These are phyloP conservation scores for Pittosporum tobira DNA, from an alignment of 129 eudicot genomes.

Conservation along the genomic window DNA sequence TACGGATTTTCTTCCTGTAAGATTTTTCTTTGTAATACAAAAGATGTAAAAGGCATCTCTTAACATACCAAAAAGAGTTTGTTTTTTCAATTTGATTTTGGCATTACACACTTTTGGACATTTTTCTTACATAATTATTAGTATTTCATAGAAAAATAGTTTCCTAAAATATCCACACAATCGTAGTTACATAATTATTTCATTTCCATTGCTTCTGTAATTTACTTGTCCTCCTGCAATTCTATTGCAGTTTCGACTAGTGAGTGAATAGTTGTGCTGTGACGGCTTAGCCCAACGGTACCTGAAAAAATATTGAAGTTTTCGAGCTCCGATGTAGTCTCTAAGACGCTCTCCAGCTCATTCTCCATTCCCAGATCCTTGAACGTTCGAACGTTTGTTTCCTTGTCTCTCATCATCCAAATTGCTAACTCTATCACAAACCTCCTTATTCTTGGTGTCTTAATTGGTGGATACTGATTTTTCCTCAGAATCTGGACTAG, in stretches of 20 bases:
- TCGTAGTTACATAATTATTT: slow-evolving; percentile 22
- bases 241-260: slow-evolving; percentile 61
- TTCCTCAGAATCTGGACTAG: slow-evolving; percentile 45
- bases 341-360: slow-evolving; percentile 60
- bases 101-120: not conserved
- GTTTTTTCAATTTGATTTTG: too few species aligned
- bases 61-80: too few species aligned
- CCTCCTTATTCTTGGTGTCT: slow-evolving; percentile 73
- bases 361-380: slow-evolving; percentile 38
- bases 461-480: slow-evolving; percentile 55
- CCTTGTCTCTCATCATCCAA: slow-evolving; percentile 78
- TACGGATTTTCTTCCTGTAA: too few species aligned
- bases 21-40: too few species aligned
- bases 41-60: too few species aligned
- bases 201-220: slow-evolving; percentile 3
- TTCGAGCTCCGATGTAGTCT: slow-evolving; percentile 80
- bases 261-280: slow-evolving; percentile 50
- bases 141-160: slow-evolving; percentile 1
- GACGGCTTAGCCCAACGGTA: slow-evolving; percentile 71
- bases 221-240: slow-evolving; percentile 25
- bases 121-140: not conserved
- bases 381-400: slow-evolving; percentile 29
- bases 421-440: slow-evolving; percentile 59
- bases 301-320: slow-evolving; percentile 87
- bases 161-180: not conserved